Evolutionary conservation across 805 yeast species (phyloP), one percentile per base, ranked within the genome.

Genomic region (Cyberlindnera xishuangbannaensis): DNA sequence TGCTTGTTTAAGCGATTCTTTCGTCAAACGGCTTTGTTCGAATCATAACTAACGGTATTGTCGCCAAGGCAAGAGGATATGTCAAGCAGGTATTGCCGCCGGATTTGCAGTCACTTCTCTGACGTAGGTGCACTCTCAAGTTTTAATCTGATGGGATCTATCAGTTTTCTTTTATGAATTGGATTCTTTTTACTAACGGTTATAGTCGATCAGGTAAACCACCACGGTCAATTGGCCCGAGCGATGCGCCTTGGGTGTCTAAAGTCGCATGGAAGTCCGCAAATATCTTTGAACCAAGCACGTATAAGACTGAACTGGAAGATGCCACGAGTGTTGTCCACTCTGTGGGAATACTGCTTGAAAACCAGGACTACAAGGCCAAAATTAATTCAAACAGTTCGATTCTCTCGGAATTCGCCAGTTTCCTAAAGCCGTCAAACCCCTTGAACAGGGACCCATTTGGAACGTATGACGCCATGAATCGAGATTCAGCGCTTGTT

Each of bases 331-430:
- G 82, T 2, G 90, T 87, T 3, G 90, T 88, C 11, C 95, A 87
- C 53, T 71, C 92, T 0, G 64, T 87, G 33, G 97, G 97, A 0
- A 68, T 83, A 4, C 56, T 87, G 6, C 59, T 85, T 25, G 92
- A 83, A 41, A 74, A 82, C 46, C 69, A 65, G 37, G 63, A 69
- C 22, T 88, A 88, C 58, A 88, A 88, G 55, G 58, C 65, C 27
- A 51, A 69, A 4, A 25, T 64, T 65, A 51, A 50, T 21, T 43
- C 50, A 2, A 52, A 48, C 34, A 37, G 44, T 13, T 40, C 42
- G 15, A 27, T 53, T 1, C 31, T 62, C 8, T 44, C 40, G 44
- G 71, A 51, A 51, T 65, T 61, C 47, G 54, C 55, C 50, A 58
- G 47, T 54, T 53, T 48, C 53, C 47, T 74, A 28, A 62, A 64